Percentiles rank a stretch among this genome's conserved stretches.
phyloP scores from a whole-genome alignment of 306 rosid genomes.

The Arachis stenosperma region DNA sequence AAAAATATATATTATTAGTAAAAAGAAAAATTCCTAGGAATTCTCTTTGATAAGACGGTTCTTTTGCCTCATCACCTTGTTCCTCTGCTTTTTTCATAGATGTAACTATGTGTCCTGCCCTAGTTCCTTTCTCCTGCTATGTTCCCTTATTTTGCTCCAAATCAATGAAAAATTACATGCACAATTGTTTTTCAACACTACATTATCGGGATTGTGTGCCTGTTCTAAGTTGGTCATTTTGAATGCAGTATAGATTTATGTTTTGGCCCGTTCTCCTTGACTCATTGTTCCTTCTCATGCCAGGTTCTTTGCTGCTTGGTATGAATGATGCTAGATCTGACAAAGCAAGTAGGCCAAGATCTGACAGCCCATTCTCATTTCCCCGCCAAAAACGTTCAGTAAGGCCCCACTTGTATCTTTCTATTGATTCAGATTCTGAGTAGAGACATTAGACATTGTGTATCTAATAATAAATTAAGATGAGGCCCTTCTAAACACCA shows the following conservation, averaged over 20 bases:
- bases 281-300: constrained; percentile 50
- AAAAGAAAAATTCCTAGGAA: neutral
- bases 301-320: constrained; percentile 93
- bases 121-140: neutral
- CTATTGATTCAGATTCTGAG: constrained; percentile 89
- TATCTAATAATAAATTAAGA: constrained; percentile 35
- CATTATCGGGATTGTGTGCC: neutral
- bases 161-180: neutral
- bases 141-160: neutral
- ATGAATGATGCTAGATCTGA: constrained; percentile 76
- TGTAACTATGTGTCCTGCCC: neutral
- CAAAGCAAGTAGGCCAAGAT: constrained; percentile 66
- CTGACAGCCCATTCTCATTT: constrained; percentile 91
- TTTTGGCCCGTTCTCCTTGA: constrained; percentile 18
- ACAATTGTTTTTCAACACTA: neutral
- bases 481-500: constrained; percentile 24
- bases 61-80: constrained; percentile 1
- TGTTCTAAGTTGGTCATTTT: constrained; percentile 2
- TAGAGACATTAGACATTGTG: constrained; percentile 48
- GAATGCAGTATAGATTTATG: neutral
- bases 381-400: constrained; percentile 99
- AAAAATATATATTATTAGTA: neutral
- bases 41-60: neutral
- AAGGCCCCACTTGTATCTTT: constrained; percentile 68
- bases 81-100: neutral